Conservation (phyloP, 345 rosid species). For the Leavenworthia alabamica region DNA sequence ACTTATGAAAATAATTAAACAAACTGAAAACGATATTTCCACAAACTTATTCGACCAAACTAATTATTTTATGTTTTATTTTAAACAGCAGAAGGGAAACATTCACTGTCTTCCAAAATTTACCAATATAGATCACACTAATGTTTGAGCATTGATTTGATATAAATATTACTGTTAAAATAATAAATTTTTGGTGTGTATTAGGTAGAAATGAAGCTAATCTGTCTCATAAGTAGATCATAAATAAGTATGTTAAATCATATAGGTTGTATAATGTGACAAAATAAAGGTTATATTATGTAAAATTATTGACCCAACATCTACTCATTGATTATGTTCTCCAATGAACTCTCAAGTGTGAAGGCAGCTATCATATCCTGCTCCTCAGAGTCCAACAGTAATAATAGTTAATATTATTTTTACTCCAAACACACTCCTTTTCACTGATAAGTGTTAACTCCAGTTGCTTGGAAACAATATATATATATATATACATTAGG, state of each 20-base stretch:
- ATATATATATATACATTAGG: no score
- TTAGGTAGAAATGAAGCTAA: not conserved
- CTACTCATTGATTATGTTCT: constrained; percentile 19
- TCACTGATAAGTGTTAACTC: not conserved
- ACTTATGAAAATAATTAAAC: not conserved
- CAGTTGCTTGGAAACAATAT: no score
- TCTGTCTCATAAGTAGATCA: not conserved
- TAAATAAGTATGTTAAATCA: not conserved
- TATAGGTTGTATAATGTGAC: not conserved
- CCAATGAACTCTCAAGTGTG: constrained; percentile 24
- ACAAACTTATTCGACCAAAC: not conserved
- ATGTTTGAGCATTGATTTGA: not conserved
- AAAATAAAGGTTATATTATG: not conserved
- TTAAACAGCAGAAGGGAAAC: constrained; percentile 2
- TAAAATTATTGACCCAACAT: constrained; percentile 1
- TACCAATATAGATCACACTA: not conserved
- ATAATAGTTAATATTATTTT: not conserved
- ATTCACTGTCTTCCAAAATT: not conserved
- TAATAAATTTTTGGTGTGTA: not conserved
- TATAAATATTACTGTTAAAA: not conserved
- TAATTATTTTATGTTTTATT: not conserved
- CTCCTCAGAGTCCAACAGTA: constrained; percentile 13
- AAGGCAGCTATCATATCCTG: constrained; percentile 29
- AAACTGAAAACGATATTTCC: constrained; percentile 18
- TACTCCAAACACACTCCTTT: constrained; percentile 6